Base-by-base conservation (phyloP, 371 early-diverging fungal genomes). In the Mortierella sp. region DNA sequence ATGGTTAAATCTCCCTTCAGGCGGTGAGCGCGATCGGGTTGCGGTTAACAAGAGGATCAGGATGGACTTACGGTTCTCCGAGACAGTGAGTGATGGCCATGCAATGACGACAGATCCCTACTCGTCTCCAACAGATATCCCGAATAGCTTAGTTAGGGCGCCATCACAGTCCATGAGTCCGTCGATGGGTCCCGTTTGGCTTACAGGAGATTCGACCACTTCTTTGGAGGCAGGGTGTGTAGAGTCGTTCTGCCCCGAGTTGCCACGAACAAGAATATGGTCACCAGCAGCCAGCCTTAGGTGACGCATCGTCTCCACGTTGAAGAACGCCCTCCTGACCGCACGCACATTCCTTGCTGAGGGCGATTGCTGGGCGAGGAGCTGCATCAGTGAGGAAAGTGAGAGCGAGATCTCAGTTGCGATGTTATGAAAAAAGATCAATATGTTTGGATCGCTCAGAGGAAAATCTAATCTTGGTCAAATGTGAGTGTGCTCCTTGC, bases 221-320 rank as follows among this genome's bases (percentile, higher is more conserved):
- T n/a, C n/a, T n/a, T n/a, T n/a, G n/a, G n/a, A n/a, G n/a, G n/a
- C n/a, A n/a, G n/a, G n/a, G n/a, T n/a, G n/a, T n/a, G n/a, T n/a
- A n/a, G n/a, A n/a, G 3, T 61, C 57, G 21, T 8, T 26, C 21
- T 43, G 26, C 2, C 12, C n/a, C 3, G 43, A 10, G 31, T 13
- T 27, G 39, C 67, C 55, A 31, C 71, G 51, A 30, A 88, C 59
- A 42, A 78, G 61, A n/a, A 89, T 63, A n/a, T 83, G 64, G 58
- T 89, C 89, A 12, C 87, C 89, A n/a, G 86, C 83, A 23, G 61
- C 78, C 16, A 87, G 58, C 16, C 79, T 55, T 10, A 67, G 53
- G 18, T 61, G 68, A 45, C 86, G 84, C 83, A 89, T 83, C 18
- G 78, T 58, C 51, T 83, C 86, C 10, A 87, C 70, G 54, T 84